Conservation (phyloP, 805 yeast species). For the Wickerhamiella hasegawae region DNA sequence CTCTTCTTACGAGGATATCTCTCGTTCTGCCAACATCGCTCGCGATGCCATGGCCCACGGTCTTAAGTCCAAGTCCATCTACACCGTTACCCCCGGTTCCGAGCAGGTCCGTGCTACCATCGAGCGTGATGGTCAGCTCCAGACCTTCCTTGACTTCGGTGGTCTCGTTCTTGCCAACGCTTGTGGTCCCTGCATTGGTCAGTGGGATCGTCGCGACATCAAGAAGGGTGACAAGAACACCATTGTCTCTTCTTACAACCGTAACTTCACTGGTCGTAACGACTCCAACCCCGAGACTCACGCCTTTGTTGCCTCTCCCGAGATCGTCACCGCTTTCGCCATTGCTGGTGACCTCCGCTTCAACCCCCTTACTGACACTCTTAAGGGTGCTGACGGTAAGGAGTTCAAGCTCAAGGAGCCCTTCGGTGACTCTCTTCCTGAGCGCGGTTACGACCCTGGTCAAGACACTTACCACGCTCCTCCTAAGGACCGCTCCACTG, state of each 20-base stretch:
- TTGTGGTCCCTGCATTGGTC: conserved; percentile 99
- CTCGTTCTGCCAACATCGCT: conserved; percentile 87
- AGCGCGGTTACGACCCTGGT: conserved; percentile 82
- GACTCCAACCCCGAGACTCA: conserved; percentile 97
- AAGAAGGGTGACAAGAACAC: conserved; percentile 93
- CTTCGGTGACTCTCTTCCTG: conserved; percentile 79
- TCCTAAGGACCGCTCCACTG: conserved; percentile 67
- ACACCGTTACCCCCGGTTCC: conserved; percentile 94
- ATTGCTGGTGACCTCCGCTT: conserved; percentile 92
- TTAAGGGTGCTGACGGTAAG: conserved; percentile 76
- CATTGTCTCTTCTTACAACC: conserved; percentile 92
- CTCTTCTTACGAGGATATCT: conserved; percentile 97
- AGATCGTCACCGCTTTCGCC: conserved; percentile 87
- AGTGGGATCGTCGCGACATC: conserved; percentile 92
- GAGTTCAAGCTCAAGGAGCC: conserved; percentile 84
- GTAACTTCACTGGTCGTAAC: conserved; percentile 95
- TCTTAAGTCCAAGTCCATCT: conserved; percentile 77
- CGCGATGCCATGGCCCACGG: conserved; percentile 85
- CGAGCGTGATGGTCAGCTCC: conserved; percentile 86
- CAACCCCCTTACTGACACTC: conserved; percentile 87
- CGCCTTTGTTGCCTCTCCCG: conserved; percentile 96
- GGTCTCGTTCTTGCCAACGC: conserved; percentile 94
- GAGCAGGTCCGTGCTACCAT: conserved; percentile 98
- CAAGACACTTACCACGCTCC: conserved; percentile 94
- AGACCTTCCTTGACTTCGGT: conserved; percentile 79